Conservation (phyloP, 331 rosid species). For the Prunus yedoensis region DNA sequence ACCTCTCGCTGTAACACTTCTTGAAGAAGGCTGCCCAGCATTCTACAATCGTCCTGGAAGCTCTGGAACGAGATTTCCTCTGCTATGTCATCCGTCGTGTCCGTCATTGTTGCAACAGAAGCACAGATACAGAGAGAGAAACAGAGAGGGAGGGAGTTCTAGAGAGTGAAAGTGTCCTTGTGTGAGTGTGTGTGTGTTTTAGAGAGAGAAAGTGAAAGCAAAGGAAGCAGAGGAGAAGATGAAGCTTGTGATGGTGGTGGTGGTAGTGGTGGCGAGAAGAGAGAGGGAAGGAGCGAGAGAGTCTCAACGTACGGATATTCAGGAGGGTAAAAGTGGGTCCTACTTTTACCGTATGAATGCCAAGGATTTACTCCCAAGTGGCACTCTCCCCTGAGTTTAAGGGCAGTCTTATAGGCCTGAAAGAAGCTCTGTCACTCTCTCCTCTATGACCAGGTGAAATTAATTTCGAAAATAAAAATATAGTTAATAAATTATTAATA, state of each 20-base stretch:
- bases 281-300: not conserved
- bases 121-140: too few relatives aligned
- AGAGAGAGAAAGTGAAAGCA: too few relatives aligned
- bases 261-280: not conserved
- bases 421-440: not conserved
- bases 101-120: conserved; percentile 53
- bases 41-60: conserved; percentile 80
- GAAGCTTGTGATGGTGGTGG: not conserved
- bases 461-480: not conserved
- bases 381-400: conserved; percentile 25
- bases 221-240: not conserved
- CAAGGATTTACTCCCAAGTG: conserved; percentile 37
- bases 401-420: conserved; percentile 3
- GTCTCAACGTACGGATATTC: conserved; percentile 7
- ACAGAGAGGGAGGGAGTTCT: not conserved
- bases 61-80: conserved; percentile 92
- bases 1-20: conserved; percentile 86
- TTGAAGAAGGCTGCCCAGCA: conserved; percentile 75
- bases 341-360: not conserved
- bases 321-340: conserved; percentile 21
- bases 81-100: conserved; percentile 87
- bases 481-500: too few relatives aligned
- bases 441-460: conserved; percentile 16
- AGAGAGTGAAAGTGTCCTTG: not conserved
- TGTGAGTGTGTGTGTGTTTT: not conserved